Base-by-base conservation (phyloP, 768 basidiomycete species). In the Dictyophora rubrovolvata region DNA sequence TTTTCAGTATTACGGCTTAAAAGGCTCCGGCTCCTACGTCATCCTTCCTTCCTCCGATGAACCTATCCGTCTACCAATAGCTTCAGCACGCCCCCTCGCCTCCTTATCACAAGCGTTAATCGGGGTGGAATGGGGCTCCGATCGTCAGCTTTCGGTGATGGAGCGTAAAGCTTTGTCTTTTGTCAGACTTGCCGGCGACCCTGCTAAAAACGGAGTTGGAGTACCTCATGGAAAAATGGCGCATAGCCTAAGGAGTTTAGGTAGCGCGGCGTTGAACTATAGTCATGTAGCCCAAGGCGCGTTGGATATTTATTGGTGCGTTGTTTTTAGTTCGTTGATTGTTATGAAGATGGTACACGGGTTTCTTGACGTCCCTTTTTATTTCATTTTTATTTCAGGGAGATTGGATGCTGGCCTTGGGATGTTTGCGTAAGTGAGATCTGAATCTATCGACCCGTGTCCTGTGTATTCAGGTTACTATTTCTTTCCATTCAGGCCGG, bases 71-170 rank as follows among this genome's bases (percentile, higher is more conserved):
- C 78, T 95, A 9, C 93, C 93, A 6, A 74, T 93, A 16, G 73
- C 79, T 17, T 70, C 72, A 10, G 68, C 75, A 0, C 81, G 83
- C 56, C 84, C 84, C 0, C 76, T 89, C 17, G 73, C 78, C 17
- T 85, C 82, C 9, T 79, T 89, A 5, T 82, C 82, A 34, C 83
- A 83, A 64, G 88, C 86, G 22, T 76, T 89, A 49, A 77, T 93
- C 42, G 85, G 84, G 11, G 75, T 92, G 37, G 93, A 96, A 71
- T 97, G 90, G 89, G 93, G 92, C 42, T 85, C 87, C 2, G 89
- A 93, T 68, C 79, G 92, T 23, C 74, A 76, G 5, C 67, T 71
- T 11, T 73, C 72, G 9, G 73, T 77, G 10, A 78, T 92, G 42
- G 66, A 68, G 5, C 73, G 77, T 54, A 93, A 93, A 67, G 73